Evolutionary conservation across 2,329 filamentous ascomycete species (phyloP).

Genomic region (Leptographium radiaticola): DNA sequence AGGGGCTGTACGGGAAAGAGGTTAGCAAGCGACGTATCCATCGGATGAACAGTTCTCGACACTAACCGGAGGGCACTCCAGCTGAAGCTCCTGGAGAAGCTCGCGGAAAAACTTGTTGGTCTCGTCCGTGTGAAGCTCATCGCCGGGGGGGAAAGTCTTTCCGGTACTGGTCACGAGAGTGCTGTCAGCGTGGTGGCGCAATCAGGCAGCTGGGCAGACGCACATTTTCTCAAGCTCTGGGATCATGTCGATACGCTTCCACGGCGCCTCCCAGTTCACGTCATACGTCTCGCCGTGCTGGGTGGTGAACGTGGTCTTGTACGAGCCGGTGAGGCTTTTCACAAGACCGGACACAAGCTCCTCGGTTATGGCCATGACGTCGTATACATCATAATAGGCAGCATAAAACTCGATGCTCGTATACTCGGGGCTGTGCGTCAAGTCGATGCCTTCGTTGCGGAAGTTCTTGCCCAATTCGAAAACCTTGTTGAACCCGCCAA

Average conservation of each 20-base stretch:
- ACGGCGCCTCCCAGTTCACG: conserved; percentile 93
- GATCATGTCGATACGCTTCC: conserved; percentile 93
- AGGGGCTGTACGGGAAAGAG: conserved; percentile 38
- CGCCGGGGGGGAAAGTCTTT: conserved; percentile 84
- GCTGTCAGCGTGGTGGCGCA: background rate
- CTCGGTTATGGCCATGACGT: conserved; percentile 83
- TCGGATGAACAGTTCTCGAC: background rate
- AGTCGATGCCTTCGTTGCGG: conserved; percentile 72
- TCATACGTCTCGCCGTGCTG: conserved; percentile 76
- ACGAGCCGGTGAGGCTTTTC: conserved; percentile 75
- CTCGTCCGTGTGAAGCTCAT: conserved; percentile 80
- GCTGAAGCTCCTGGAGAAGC: conserved; percentile 76
- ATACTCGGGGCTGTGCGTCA: conserved; percentile 97
- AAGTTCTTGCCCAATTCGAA: conserved; percentile 96
- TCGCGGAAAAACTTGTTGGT: conserved; percentile 77
- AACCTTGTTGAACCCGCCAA: conserved; percentile 86
- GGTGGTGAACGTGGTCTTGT: conserved; percentile 75
- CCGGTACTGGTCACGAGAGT: conserved; percentile 26
- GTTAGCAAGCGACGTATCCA: background rate
- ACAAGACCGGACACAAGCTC: conserved; percentile 84
- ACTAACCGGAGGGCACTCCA: conserved; percentile 62
- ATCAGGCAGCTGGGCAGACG: background rate
- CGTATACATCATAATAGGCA: conserved; percentile 85
- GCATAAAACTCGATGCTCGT: conserved; percentile 96
- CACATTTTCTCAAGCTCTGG: conserved; percentile 58